phyloP scores from a whole-genome alignment of 257 asterid species.

The Craterostigma plantagineum region DNA sequence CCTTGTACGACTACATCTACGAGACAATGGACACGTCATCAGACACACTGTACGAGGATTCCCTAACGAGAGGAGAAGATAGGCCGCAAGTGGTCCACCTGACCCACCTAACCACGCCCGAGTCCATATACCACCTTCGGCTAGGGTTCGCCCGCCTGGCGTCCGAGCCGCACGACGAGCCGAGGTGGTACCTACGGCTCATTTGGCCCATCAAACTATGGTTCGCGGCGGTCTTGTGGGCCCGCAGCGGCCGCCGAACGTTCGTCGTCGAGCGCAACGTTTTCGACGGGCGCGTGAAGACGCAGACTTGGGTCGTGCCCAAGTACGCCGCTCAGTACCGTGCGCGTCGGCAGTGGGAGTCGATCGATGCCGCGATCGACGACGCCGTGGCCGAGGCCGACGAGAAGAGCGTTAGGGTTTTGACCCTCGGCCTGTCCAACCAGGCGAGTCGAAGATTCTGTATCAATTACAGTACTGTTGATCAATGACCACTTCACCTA shows the following conservation, averaged over 20 bases:
- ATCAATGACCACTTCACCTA: no score
- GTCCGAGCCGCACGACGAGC: constrained; percentile 37
- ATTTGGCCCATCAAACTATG: constrained; percentile 77
- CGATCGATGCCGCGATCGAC: constrained; percentile 47
- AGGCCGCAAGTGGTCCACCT: constrained; percentile 25
- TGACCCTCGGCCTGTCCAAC: constrained; percentile 59
- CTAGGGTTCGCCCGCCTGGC: constrained; percentile 58
- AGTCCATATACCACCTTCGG: constrained; percentile 34
- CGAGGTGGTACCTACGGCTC: constrained; percentile 53
- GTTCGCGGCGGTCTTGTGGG: constrained; percentile 45
- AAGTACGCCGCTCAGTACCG: constrained; percentile 55
- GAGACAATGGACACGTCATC: constrained; percentile 30
- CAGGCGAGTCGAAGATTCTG: constrained; percentile 55
- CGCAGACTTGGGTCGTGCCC: constrained; percentile 79
- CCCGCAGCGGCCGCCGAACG: constrained; percentile 40
- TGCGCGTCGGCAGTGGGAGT: constrained; percentile 65
- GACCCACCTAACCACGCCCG: constrained; percentile 34
- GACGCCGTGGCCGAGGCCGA: constrained; percentile 59
- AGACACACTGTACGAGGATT: constrained; percentile 18
- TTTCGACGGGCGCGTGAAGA: constrained; percentile 38
- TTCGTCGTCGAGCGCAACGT: constrained; percentile 53
- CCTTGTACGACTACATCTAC: constrained; percentile 35
- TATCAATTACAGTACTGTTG: no score
- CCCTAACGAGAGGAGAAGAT: constrained; percentile 21
- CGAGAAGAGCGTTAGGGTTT: constrained; percentile 35